A percentile compares a stretch with the other conserved stretches of the same genome.
phyloP scores from a whole-genome alignment of 495 filamentous ascomycete genomes.

The Thermothielavioides terrestris region DNA sequence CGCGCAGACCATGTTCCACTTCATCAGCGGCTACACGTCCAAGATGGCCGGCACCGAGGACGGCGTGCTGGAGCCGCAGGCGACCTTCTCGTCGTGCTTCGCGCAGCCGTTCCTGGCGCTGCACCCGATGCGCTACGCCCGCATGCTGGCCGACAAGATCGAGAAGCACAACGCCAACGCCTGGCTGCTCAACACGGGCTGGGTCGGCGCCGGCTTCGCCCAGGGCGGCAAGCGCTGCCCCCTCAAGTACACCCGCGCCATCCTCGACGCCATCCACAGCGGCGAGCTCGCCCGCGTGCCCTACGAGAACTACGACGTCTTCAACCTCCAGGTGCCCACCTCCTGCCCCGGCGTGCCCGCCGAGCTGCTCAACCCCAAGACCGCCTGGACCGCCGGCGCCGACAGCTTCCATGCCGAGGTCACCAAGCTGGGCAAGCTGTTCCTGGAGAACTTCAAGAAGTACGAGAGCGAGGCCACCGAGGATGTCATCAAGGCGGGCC shows the following conservation, averaged over 20 bases:
- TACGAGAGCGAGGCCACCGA: conserved; percentile 32
- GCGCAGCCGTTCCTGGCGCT: conserved; percentile 98
- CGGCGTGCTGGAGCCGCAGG: conserved; percentile 91
- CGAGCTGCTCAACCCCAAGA: conserved; percentile 91
- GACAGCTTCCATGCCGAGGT: conserved; percentile 80
- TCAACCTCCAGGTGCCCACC: conserved; percentile 91
- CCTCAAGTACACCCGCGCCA: conserved; percentile 96
- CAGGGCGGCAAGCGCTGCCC: conserved; percentile 98
- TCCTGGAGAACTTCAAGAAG: conserved; percentile 83
- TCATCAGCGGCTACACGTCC: conserved; percentile 98
- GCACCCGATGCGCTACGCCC: conserved; percentile 97
- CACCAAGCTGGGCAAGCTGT: conserved; percentile 74
- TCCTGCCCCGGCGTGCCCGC: conserved; percentile 74
- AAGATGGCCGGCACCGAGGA: conserved; percentile 99
- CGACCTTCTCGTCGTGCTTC: conserved; percentile 99
- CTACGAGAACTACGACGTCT: conserved; percentile 92
- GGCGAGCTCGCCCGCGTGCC: conserved; percentile 85
- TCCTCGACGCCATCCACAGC: conserved; percentile 94
- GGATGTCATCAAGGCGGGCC: conserved; percentile 49
- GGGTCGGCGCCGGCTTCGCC: conserved; percentile 91
- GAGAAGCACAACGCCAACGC: conserved; percentile 89
- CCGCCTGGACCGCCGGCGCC: conserved; percentile 72
- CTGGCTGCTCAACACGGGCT: conserved; percentile 98
- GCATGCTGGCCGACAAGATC: conserved; percentile 98
- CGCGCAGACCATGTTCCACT: conserved; percentile 99